A percentile compares a stretch with the other conserved stretches of the same genome.
Evolutionary conservation across 768 basidiomycete genomes (phyloP).

Genomic region (Scleroderma bovista): DNA sequence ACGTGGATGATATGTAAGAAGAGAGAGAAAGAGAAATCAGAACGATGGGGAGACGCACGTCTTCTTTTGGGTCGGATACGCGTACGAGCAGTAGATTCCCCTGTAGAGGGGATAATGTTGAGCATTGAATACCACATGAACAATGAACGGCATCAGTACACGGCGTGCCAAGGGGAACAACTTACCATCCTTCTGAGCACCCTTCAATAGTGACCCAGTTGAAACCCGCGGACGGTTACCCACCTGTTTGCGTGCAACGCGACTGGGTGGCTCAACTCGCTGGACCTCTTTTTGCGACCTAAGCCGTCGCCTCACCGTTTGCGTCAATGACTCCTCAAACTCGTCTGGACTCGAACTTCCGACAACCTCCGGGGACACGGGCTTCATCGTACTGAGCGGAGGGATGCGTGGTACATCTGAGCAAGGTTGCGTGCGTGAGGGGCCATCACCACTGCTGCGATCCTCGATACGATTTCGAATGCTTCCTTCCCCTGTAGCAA

Average conservation of each 20-base stretch:
- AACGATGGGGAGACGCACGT: slow-evolving; percentile 5
- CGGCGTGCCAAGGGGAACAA: not conserved
- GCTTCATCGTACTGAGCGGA: not conserved
- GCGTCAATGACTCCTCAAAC: slow-evolving; percentile 11
- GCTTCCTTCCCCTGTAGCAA: not conserved
- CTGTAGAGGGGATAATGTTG: not conserved
- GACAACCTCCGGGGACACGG: not conserved
- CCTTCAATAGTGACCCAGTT: slow-evolving; percentile 8
- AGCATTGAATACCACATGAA: not conserved
- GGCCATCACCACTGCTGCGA: not conserved
- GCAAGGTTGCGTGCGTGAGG: slow-evolving; percentile 8
- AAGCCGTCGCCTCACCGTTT: slow-evolving; percentile 9
- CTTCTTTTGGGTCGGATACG: slow-evolving; percentile 10
- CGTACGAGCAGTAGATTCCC: slow-evolving; percentile 13
- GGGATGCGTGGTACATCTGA: not conserved
- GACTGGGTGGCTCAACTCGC: not conserved
- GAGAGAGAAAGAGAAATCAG: not conserved
- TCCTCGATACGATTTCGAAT: not conserved
- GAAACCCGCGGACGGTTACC: slow-evolving; percentile 7
- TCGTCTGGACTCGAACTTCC: slow-evolving; percentile 13
- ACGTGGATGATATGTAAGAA: not conserved
- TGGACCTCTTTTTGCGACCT: not conserved
- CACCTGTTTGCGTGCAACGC: not conserved
- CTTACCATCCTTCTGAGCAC: slow-evolving; percentile 18
- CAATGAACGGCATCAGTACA: not conserved